These are phyloP conservation scores for Dictyostelium citrinum DNA, from an alignment of 78 protist species.

Conservation along the genomic window DNA sequence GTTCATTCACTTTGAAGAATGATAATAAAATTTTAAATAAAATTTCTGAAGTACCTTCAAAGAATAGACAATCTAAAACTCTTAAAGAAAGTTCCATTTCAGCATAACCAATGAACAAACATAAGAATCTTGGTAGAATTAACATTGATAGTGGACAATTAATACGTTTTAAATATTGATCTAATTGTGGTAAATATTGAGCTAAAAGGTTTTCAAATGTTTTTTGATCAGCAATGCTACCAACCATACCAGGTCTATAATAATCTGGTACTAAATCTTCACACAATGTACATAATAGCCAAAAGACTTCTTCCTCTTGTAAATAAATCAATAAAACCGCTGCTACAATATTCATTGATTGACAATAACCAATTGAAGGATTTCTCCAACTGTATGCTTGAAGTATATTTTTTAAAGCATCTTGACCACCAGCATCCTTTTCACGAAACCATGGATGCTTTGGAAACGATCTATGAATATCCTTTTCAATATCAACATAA, in stretches of 20 bases:
- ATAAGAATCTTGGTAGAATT: conserved; percentile 76
- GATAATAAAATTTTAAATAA: conserved; percentile 54
- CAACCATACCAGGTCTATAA: conserved; percentile 70
- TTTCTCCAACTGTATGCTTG: conserved; percentile 66
- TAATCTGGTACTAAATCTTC: conserved; percentile 77
- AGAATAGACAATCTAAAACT: conserved; percentile 67
- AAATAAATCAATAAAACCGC: conserved; percentile 50
- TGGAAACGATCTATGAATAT: conserved; percentile 74
- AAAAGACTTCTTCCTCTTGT: conserved; percentile 74
- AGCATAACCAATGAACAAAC: conserved; percentile 38
- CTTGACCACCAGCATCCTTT: conserved; percentile 40
- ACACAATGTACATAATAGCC: conserved; percentile 54
- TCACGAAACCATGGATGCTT: conserved; percentile 85
- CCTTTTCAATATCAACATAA: conserved; percentile 39
- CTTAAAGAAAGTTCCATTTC: conserved; percentile 60
- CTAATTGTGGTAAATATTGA: neutral
- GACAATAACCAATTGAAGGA: conserved; percentile 82
- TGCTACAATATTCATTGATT: conserved; percentile 75
- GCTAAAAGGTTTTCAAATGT: conserved; percentile 35
- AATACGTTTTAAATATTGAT: conserved; percentile 23
- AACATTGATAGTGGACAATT: conserved; percentile 48
- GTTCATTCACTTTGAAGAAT: conserved; percentile 10
- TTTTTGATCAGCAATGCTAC: conserved; percentile 78
- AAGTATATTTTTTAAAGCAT: conserved; percentile 74
- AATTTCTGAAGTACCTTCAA: conserved; percentile 49